phyloP scores from a whole-genome alignment of 352 stramenopile genomes.

The Phytopythium aichiense region DNA sequence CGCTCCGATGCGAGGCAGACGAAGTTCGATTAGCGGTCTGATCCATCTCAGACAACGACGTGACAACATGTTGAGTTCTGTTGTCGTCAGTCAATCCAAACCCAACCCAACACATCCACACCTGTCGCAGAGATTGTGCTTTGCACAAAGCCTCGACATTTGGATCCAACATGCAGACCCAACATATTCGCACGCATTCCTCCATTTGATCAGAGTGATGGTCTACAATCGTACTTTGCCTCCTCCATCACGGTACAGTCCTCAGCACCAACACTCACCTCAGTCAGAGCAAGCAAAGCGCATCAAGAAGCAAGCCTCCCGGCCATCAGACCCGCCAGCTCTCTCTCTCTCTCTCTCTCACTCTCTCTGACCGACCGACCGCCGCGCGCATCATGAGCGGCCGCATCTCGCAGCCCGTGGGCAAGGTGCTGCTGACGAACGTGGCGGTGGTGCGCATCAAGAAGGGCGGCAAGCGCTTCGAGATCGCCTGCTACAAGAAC shows the following conservation, averaged over 20 bases:
- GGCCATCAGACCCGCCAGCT: too few relatives aligned
- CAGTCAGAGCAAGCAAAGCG: too few relatives aligned
- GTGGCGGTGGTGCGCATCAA: slow-evolving; percentile 96
- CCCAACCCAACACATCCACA: not conserved
- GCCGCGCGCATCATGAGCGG: slow-evolving; percentile 30
- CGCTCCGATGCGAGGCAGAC: not conserved
- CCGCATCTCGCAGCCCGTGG: slow-evolving; percentile 76
- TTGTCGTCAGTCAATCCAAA: too few relatives aligned
- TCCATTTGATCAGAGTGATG: not conserved
- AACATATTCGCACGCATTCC: not conserved
- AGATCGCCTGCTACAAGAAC: slow-evolving; percentile 99
- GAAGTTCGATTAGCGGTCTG: not conserved
- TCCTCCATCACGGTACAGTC: too few relatives aligned
- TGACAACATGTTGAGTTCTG: not conserved
- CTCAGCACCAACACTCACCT: too few relatives aligned
- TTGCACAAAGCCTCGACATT: not conserved
- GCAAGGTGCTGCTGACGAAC: slow-evolving; percentile 94
- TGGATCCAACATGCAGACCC: too few relatives aligned
- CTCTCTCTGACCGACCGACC: too few relatives aligned
- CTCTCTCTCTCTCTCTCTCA: too few relatives aligned
- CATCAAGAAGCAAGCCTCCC: too few relatives aligned
- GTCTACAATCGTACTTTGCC: not conserved
- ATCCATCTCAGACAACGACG: slow-evolving; percentile 1
- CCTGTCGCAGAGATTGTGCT: not conserved
- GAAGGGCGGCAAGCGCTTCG: slow-evolving; percentile 95